phyloP scores from a whole-genome alignment of 768 basidiomycete species.

The Xerocomellus dryophilus region DNA sequence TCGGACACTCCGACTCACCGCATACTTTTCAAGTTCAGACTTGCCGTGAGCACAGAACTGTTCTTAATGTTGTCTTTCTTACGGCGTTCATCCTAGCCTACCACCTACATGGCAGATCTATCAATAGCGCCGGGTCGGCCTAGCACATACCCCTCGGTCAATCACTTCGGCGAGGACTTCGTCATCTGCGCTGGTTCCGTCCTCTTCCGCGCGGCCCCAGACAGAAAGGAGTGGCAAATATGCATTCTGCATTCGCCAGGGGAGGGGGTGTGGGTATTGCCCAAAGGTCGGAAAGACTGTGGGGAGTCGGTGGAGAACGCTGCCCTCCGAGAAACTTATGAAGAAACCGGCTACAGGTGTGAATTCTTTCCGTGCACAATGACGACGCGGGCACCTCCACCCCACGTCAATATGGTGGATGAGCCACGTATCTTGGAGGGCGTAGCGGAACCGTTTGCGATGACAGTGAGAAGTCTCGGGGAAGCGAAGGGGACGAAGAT shows the following conservation, averaged over 20 bases:
- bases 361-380: conserved; percentile 46
- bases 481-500: conserved; percentile 38
- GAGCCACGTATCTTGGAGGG: conserved; percentile 16
- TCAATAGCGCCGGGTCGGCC: background rate
- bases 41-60: background rate
- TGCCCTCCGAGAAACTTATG: conserved; percentile 60
- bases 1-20: no score
- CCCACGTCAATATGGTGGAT: conserved; percentile 39
- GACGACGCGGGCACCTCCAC: conserved; percentile 52
- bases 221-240: conserved; percentile 8
- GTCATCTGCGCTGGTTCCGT: conserved; percentile 23
- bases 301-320: conserved; percentile 50
- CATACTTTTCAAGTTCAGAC: background rate
- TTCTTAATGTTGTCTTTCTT: background rate
- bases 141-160: background rate
- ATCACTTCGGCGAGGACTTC: conserved; percentile 18
- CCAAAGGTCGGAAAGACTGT: conserved; percentile 62
- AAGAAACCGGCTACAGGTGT: conserved; percentile 63
- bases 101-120: background rate
- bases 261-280: conserved; percentile 38
- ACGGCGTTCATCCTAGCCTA: background rate
- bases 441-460: conserved; percentile 36
- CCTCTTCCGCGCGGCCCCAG: conserved; percentile 9
- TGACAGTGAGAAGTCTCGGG: conserved; percentile 29
- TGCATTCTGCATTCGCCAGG: conserved; percentile 16